Evolutionary conservation across 1,139 yeast species (phyloP).

Genomic region (Meyerozyma carpophila): DNA sequence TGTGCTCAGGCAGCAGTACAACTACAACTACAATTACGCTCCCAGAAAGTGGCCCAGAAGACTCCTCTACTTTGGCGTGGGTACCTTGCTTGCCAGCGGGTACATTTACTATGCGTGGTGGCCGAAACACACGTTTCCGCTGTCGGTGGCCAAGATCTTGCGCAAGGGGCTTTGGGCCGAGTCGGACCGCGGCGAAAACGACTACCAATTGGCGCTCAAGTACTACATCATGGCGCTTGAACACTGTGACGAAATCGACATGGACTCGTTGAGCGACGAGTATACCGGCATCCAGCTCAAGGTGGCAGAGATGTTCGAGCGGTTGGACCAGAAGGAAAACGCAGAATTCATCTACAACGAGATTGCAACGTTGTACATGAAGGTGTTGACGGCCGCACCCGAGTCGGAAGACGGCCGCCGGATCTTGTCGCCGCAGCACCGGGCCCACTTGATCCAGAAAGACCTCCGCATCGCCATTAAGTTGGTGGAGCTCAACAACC

Average conservation of each 20-base stretch:
- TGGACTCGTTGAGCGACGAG: slow-evolving; percentile 59
- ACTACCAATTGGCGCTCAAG: slow-evolving; percentile 58
- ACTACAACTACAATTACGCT: slow-evolving; percentile 14
- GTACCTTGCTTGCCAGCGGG: slow-evolving; percentile 25
- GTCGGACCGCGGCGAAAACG: slow-evolving; percentile 61
- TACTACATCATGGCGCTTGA: slow-evolving; percentile 55
- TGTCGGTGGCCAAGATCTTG: slow-evolving; percentile 59
- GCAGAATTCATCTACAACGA: slow-evolving; percentile 66
- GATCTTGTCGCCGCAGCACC: slow-evolving; percentile 20
- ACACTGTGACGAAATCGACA: slow-evolving; percentile 33
- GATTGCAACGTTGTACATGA: slow-evolving; percentile 56
- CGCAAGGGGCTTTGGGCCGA: slow-evolving; percentile 84
- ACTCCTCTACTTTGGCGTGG: slow-evolving; percentile 19
- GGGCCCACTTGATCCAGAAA: slow-evolving; percentile 64
- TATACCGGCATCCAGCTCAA: slow-evolving; percentile 85
- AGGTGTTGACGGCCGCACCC: slow-evolving; percentile 42
- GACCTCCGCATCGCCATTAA: slow-evolving; percentile 67
- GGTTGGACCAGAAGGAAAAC: slow-evolving; percentile 52
- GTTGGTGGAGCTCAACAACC: slow-evolving; percentile 51
- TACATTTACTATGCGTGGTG: slow-evolving; percentile 50
- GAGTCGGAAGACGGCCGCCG: slow-evolving; percentile 17
- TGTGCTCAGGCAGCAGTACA: slow-evolving; percentile 5
- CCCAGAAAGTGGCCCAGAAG: slow-evolving; percentile 16
- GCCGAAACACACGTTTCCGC: slow-evolving; percentile 54
- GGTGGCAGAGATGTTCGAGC: slow-evolving; percentile 80